Base-by-base conservation (phyloP, 2,329 filamentous ascomycete species). In the Hypocreales sp. region DNA sequence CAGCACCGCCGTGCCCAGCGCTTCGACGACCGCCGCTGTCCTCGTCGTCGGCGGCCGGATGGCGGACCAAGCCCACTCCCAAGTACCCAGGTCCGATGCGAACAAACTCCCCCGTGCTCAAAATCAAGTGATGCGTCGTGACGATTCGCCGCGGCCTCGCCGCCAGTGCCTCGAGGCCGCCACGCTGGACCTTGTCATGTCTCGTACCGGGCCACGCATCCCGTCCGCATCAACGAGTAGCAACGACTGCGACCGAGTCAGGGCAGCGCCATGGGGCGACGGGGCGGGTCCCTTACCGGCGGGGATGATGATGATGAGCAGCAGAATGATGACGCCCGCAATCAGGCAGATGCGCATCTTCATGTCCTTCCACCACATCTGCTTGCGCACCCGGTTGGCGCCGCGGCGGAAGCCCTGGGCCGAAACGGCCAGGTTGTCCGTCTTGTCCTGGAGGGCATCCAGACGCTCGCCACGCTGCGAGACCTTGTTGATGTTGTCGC, bases 291-390 rank as follows among this genome's bases (percentile, higher is more conserved):
- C 38, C 51, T 19, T 72, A 93, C 87, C 83, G 42, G 79, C 67
- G 40, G 90, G 90, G 42, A 95, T 75, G 48, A 98, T 90, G 53
- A 98, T 95, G 55, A 98, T 72, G 42, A 92, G 62, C 41, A 98
- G 70, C 44, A 98, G 67, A 42, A 95, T 70, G 53, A 95, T 79
- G 56, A 98, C 79, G 47, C 86, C 90, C 33, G 76, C 67, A 50
- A 92, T 79, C 44, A 98, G 65, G 61, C 87, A 95, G 67, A 94
- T 90, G 56, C 90, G 77, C 90, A 98, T 98, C 74, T 95, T 95
- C 83, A 94, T 92, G 51, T 95, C 87, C 71, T 95, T 95, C 87
- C 86, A 95, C 87, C 87, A 95, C 87, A 95, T 95, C 58, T 92
- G 77, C 67, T 86, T 87, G 56, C 90, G 76, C 43, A 98, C 87